Conservation (phyloP, 2,329 filamentous ascomycete species). For the Ceratocystis alfenasii region DNA sequence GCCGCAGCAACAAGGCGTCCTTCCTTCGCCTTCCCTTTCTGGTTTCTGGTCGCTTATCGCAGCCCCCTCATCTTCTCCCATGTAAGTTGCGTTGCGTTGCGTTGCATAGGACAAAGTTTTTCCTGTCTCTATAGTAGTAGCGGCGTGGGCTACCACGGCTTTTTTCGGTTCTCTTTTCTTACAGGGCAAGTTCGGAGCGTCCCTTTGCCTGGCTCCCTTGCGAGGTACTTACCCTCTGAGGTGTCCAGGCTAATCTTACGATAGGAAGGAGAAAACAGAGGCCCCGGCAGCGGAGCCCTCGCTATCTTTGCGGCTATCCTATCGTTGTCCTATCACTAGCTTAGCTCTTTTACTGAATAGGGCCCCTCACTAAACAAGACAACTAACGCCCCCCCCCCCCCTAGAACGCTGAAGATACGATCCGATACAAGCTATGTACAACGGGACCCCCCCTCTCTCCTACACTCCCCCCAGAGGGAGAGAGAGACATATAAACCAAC, state of each 20-base stretch:
- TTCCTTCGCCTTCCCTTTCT: neutral
- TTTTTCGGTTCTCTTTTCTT: neutral
- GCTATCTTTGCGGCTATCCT: constrained; percentile 12
- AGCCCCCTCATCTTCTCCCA: constrained; percentile 8
- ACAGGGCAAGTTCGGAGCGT: neutral
- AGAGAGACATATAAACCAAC: constrained; percentile 20
- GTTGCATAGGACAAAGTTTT: neutral
- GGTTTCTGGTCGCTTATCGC: constrained; percentile 7
- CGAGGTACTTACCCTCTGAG: neutral
- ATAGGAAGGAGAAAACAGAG: neutral
- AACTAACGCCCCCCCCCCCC: neutral
- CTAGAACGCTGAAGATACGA: constrained; percentile 1
- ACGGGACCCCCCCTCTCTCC: neutral
- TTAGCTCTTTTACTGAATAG: neutral
- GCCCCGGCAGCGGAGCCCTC: constrained; percentile 11
- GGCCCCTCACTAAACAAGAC: constrained; percentile 1
- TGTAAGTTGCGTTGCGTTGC: neutral
- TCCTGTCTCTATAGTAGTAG: neutral
- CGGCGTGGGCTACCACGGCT: neutral
- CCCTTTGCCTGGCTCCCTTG: too few relatives aligned
- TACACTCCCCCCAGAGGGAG: neutral
- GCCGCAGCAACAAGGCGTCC: constrained; percentile 12
- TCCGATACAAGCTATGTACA: neutral
- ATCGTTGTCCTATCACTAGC: neutral
- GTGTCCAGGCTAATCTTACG: neutral